Percentiles rank a stretch among this genome's conserved stretches.
Conservation (phyloP, 352 stramenopile species). For the Phytophthora capsici region DNA sequence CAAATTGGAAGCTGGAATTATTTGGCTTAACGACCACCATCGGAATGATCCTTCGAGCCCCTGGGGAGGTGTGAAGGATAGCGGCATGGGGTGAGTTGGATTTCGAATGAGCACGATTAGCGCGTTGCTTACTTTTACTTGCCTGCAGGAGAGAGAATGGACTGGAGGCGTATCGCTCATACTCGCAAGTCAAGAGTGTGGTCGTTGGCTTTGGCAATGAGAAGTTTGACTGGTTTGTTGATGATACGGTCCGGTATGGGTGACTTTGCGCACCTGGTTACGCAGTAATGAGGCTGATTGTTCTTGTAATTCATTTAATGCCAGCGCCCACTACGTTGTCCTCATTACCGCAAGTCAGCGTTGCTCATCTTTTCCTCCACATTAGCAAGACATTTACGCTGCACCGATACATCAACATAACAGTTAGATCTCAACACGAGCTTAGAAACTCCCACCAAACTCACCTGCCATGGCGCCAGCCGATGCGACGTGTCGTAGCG, state of each 20-base stretch:
- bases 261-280: slow-evolving; percentile 20
- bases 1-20: slow-evolving; percentile 86
- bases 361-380: slow-evolving; percentile 57
- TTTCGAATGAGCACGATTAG: background rate
- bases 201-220: slow-evolving; percentile 66
- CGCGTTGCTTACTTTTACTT: background rate
- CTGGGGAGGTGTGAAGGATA: slow-evolving; percentile 79
- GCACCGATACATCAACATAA: slow-evolving; percentile 2
- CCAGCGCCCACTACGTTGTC: background rate
- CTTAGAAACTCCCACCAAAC: background rate
- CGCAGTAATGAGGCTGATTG: background rate
- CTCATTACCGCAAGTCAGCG: slow-evolving; percentile 57
- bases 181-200: slow-evolving; percentile 83
- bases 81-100: slow-evolving; percentile 54
- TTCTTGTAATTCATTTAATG: slow-evolving; percentile 19
- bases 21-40: slow-evolving; percentile 91
- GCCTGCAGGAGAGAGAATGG: slow-evolving; percentile 84
- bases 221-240: slow-evolving; percentile 82
- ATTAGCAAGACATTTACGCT: slow-evolving; percentile 66
- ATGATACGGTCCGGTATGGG: slow-evolving; percentile 63
- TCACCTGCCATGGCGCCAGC: slow-evolving; percentile 74
- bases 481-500: slow-evolving; percentile 51
- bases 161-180: slow-evolving; percentile 66
- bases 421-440: slow-evolving; percentile 1
- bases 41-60: slow-evolving; percentile 63